These are phyloP conservation scores for Codiaeum variegatum DNA, from an alignment of 441 rosid species.

Conservation along the genomic window DNA sequence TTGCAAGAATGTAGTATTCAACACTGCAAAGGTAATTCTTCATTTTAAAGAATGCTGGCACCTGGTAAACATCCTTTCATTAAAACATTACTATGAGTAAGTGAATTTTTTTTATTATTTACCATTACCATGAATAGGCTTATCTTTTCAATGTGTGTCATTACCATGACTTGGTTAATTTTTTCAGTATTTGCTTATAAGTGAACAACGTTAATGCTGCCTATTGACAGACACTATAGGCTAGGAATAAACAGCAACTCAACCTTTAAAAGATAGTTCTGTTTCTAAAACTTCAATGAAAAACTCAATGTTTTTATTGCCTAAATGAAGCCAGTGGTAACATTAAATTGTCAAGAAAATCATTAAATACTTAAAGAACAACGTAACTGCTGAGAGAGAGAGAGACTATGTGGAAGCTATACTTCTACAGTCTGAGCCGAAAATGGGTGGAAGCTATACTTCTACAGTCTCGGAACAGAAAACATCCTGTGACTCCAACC, in stretches of 20 bases:
- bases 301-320: neutral
- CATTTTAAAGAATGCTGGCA: neutral
- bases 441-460: neutral
- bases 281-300: neutral
- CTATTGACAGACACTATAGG: neutral
- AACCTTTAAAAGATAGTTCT: neutral
- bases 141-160: neutral
- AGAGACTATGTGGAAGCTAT: neutral
- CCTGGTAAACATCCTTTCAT: neutral
- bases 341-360: neutral
- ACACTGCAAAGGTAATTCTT: slow-evolving; percentile 80
- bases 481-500: neutral
- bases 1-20: slow-evolving; percentile 75
- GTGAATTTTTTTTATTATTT: neutral
- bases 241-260: neutral
- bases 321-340: neutral
- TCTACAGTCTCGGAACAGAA: neutral
- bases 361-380: neutral
- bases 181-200: neutral
- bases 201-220: slow-evolving; percentile 4
- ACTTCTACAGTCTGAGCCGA: too few relatives aligned
- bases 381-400: neutral
- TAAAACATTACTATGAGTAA: neutral
- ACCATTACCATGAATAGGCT: neutral
- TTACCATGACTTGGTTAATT: neutral